Base-by-base conservation (phyloP, 176 grass and related monocot genomes). In the Leersia perrieri region DNA sequence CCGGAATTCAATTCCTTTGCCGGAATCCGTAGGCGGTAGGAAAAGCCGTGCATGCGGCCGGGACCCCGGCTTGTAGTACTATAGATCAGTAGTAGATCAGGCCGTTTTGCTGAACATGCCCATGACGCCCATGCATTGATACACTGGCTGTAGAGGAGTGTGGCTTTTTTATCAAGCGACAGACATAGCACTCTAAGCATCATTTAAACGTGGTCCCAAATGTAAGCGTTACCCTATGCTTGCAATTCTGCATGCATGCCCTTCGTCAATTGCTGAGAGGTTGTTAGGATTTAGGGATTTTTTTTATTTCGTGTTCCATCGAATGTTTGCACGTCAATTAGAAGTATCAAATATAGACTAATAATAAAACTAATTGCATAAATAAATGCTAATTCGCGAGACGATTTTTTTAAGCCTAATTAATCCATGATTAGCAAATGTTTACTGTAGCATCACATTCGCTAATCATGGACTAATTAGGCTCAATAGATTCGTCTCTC, bases 201-300 rank as follows among this genome's bases (percentile, higher is more conserved):
- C 67, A 78, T 83, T 66, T 58, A 83, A 78, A 88, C 79, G 40
- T 77, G 73, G 85, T 82, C 65, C 79, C 60, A 34, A 34, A 53
- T 51, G 10, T 30, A 71, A 11, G 30, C 10, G 29, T 16, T 6
- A 61, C 27, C 75, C 16, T n/a, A n/a, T n/a, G 10, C 20, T 20
- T 38, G 35, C 20, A 13, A 18, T 44, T 18, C 23, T 62, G 74
- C 33, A 64, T 42, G 69, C 40, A 4, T 22, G 10, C 4, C 25
- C 35, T 63, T n/a, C 7, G 25, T 57, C 22, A 57, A 2, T 60
- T 32, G 38, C 75, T n/a, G n/a, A n/a, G n/a, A n/a, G n/a, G n/a
- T n/a, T n/a, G n/a, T n/a, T n/a, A n/a, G n/a, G n/a, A n/a, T n/a
- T n/a, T n/a, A n/a, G n/a, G n/a, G n/a, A n/a, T n/a, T n/a, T n/a